These are phyloP conservation scores for Salix dunnii DNA, from an alignment of 345 rosid species.

Conservation along the genomic window DNA sequence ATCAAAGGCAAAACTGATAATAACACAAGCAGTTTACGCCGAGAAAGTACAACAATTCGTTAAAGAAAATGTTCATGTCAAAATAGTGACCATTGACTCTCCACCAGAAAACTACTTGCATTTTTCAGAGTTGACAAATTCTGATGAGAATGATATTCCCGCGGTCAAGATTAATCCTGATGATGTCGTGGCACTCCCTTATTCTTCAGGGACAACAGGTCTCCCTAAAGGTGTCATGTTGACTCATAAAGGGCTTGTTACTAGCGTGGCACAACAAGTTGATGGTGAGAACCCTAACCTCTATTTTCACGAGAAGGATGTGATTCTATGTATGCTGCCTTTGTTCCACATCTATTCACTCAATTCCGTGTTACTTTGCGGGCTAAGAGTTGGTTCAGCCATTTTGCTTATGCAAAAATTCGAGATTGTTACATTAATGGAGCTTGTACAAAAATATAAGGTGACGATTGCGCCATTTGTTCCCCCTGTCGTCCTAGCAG, in stretches of 20 bases:
- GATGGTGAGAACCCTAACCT: constrained; percentile 94
- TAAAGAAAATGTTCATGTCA: constrained; percentile 19
- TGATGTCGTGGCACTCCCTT: constrained; percentile 83
- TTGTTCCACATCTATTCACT: constrained; percentile 79
- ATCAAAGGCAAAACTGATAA: constrained; percentile 46
- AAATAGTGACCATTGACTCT: constrained; percentile 37
- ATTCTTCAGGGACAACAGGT: constrained; percentile 94
- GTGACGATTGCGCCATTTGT: constrained; percentile 75
- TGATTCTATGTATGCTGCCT: constrained; percentile 67
- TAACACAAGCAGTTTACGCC: constrained; percentile 52
- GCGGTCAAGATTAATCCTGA: constrained; percentile 43
- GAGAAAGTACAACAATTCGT: constrained; percentile 52
- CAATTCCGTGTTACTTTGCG: constrained; percentile 68
- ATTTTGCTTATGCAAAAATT: constrained; percentile 81
- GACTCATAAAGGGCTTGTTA: constrained; percentile 69
- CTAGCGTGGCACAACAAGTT: constrained; percentile 86
- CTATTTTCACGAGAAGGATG: constrained; percentile 63
- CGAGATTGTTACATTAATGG: constrained; percentile 52
- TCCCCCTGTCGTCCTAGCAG: constrained; percentile 72
- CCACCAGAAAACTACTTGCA: constrained; percentile 49
- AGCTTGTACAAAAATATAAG: constrained; percentile 55
- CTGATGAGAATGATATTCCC: constrained; percentile 42
- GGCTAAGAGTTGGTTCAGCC: constrained; percentile 75
- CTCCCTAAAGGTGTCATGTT: constrained; percentile 94
- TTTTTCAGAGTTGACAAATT: constrained; percentile 52